Conservation (phyloP, 2,329 filamentous ascomycete species). For the Teratosphaeria destructans region DNA sequence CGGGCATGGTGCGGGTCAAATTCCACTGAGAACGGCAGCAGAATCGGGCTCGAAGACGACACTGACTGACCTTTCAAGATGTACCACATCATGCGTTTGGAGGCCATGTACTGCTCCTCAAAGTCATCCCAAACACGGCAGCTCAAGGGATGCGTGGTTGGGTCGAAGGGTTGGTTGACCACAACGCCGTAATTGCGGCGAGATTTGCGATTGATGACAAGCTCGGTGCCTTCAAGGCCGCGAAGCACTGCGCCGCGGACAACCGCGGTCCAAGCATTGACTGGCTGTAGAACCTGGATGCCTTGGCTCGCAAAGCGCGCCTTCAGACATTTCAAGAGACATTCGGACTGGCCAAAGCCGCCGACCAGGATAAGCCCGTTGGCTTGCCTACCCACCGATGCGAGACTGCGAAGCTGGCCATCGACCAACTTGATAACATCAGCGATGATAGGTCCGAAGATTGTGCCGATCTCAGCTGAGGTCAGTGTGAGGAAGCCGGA, state of each 20-base stretch:
- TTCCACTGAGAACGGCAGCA: constrained; percentile 73
- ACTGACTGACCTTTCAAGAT: constrained; percentile 66
- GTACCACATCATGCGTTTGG: constrained; percentile 72
- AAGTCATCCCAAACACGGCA: constrained; percentile 67
- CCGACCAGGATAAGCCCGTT: constrained; percentile 64
- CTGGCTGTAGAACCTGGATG: constrained; percentile 69
- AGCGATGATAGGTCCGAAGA: constrained; percentile 56
- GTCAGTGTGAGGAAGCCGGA: constrained; percentile 64
- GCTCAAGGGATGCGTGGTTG: constrained; percentile 57
- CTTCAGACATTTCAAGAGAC: constrained; percentile 59
- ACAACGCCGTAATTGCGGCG: constrained; percentile 68
- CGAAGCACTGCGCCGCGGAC: constrained; percentile 64
- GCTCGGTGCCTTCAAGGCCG: constrained; percentile 60
- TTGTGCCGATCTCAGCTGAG: constrained; percentile 53
- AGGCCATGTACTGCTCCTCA: constrained; percentile 72
- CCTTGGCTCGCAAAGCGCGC: constrained; percentile 49
- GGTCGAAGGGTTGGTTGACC: constrained; percentile 62
- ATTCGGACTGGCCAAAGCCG: constrained; percentile 62
- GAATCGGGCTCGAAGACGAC: constrained; percentile 58
- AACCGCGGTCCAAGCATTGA: constrained; percentile 71
- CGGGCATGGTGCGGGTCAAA: constrained; percentile 64
- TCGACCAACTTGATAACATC: constrained; percentile 42
- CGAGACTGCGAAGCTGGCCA: constrained; percentile 30
- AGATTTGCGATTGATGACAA: constrained; percentile 62
- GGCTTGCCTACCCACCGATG: constrained; percentile 25